A percentile compares a stretch with the other conserved stretches of the same genome.
Evolutionary conservation across 2,329 filamentous ascomycete genomes (phyloP).

Genomic region (Epichloe brachyelytri): DNA sequence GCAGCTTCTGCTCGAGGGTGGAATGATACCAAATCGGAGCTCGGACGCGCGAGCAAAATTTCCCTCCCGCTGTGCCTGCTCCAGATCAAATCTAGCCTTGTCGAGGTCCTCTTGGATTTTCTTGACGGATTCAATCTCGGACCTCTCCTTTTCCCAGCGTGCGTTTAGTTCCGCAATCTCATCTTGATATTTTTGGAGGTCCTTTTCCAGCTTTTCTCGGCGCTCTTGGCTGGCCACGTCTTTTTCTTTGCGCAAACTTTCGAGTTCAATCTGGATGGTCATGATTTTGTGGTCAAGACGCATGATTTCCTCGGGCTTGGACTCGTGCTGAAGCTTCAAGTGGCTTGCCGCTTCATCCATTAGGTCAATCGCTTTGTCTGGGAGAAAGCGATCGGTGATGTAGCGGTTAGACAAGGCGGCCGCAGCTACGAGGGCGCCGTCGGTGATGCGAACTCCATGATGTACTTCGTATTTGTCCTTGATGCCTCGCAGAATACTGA

Average conservation of each 20-base stretch:
- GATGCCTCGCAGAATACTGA: constrained; percentile 90
- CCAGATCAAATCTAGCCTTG: constrained; percentile 69
- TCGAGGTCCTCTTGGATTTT: constrained; percentile 81
- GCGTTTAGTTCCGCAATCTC: constrained; percentile 63
- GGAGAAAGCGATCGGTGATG: constrained; percentile 88
- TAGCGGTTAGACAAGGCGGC: constrained; percentile 90
- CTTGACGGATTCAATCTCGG: constrained; percentile 78
- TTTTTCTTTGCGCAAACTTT: constrained; percentile 86
- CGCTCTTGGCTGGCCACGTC: constrained; percentile 82
- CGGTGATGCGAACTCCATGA: constrained; percentile 89
- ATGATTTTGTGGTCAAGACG: constrained; percentile 88
- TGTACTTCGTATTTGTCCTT: constrained; percentile 97
- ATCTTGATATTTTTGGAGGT: constrained; percentile 62
- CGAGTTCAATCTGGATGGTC: constrained; percentile 93
- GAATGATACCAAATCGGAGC: constrained; percentile 78
- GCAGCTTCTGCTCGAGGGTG: constrained; percentile 62
- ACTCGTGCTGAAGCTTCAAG: constrained; percentile 85
- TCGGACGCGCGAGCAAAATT: constrained; percentile 88
- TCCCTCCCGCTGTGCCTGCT: constrained; percentile 74
- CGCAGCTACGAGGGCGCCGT: constrained; percentile 81
- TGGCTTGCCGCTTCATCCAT: constrained; percentile 93
- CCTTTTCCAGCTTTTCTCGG: constrained; percentile 69
- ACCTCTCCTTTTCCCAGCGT: constrained; percentile 81
- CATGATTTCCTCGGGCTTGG: constrained; percentile 90
- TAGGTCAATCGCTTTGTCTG: constrained; percentile 93